Evolutionary conservation across 805 yeast species (phyloP).

Genomic region (Cyberlindnera veronae): DNA sequence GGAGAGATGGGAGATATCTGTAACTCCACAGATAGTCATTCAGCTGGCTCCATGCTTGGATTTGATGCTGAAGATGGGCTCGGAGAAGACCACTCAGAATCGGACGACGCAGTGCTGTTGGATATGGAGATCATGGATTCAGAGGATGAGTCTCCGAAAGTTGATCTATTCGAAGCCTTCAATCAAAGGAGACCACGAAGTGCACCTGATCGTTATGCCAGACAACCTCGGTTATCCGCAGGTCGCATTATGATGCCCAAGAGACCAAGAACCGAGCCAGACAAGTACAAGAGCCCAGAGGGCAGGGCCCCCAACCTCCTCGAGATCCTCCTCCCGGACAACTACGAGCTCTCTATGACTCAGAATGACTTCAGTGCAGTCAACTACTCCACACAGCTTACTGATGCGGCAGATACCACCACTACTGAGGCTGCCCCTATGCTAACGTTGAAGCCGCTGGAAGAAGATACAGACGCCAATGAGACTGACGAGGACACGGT

Average conservation of each 20-base stretch:
- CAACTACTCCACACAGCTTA: constrained; percentile 9
- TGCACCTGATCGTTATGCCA: neutral
- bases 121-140: constrained; percentile 20
- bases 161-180: constrained; percentile 16
- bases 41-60: no score
- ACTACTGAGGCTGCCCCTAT: no score
- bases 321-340: constrained; percentile 10
- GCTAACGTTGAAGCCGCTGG: no score
- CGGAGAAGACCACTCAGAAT: no score
- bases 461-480: no score
- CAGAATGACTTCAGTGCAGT: constrained; percentile 7
- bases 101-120: constrained; percentile 10
- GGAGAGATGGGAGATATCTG: no score
- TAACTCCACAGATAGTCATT: no score
- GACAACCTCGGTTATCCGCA: no score
- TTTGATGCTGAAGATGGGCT: no score
- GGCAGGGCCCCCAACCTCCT: constrained; percentile 1
- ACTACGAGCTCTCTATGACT: constrained; percentile 2
- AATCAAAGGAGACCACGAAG: constrained; percentile 4
- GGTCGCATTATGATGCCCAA: neutral
- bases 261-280: constrained; percentile 9
- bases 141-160: constrained; percentile 17
- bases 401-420: no score
- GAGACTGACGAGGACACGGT: no score
- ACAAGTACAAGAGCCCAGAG: neutral